Percentiles rank a stretch among this genome's conserved stretches.
Conservation (phyloP, 2,329 filamentous ascomycete genomes). For the Monosporascus sp. region DNA sequence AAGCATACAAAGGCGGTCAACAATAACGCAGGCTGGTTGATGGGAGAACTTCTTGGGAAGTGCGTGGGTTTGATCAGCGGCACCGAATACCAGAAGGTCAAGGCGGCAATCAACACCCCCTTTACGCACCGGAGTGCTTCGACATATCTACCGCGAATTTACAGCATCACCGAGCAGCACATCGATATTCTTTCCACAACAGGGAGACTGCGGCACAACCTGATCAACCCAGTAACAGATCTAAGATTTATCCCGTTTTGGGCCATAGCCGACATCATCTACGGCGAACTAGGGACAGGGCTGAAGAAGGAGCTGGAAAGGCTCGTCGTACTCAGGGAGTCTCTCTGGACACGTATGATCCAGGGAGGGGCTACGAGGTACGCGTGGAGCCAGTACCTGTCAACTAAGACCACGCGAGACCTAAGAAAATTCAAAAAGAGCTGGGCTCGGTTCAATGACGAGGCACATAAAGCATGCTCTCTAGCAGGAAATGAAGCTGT, state of each 20-base stretch:
- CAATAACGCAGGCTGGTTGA: constrained; percentile 34
- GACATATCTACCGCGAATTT: background rate
- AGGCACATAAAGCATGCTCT: constrained; percentile 1
- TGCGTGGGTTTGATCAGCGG: constrained; percentile 37
- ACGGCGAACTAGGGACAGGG: constrained; percentile 25
- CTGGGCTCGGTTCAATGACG: constrained; percentile 31
- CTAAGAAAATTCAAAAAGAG: constrained; percentile 23
- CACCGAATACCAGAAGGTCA: constrained; percentile 22
- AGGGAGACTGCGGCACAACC: background rate
- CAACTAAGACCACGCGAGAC: constrained; percentile 19
- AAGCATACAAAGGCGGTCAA: constrained; percentile 35
- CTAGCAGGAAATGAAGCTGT: background rate
- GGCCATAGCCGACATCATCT: constrained; percentile 32
- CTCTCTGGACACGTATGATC: constrained; percentile 28
- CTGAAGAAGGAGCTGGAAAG: constrained; percentile 18
- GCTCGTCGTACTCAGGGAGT: constrained; percentile 23
- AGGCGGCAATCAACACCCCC: constrained; percentile 11
- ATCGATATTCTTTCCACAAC: too few relatives aligned
- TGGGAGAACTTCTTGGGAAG: constrained; percentile 35
- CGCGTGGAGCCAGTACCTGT: constrained; percentile 22
- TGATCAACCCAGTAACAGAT: constrained; percentile 16
- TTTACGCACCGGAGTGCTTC: constrained; percentile 9
- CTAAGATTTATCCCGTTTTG: constrained; percentile 31
- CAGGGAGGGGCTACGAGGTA: constrained; percentile 28
- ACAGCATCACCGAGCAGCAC: too few relatives aligned